Conservation (phyloP, 208 protist genomes). For the Trypanosoma mega region DNA sequence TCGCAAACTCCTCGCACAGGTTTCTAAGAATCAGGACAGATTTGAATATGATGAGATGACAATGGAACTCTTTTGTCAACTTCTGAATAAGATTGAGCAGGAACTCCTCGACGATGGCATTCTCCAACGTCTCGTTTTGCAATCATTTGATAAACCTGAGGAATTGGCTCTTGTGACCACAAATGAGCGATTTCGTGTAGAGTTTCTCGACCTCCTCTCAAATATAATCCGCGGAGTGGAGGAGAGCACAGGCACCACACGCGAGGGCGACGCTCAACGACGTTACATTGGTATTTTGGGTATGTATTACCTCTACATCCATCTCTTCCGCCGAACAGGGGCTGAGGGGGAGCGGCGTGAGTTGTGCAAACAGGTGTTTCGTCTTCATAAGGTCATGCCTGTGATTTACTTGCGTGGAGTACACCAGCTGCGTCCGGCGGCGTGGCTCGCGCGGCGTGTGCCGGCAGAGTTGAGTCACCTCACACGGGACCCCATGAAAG, state of each 20-base stretch:
- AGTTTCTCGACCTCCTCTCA: slow-evolving; percentile 50
- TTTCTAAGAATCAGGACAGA: slow-evolving; percentile 32
- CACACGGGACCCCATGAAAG: slow-evolving; percentile 32
- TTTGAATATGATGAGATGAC: slow-evolving; percentile 47
- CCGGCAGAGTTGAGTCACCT: slow-evolving; percentile 19
- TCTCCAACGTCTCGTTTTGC: slow-evolving; percentile 51
- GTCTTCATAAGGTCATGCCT: slow-evolving; percentile 39
- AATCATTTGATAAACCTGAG: slow-evolving; percentile 54
- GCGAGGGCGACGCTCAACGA: slow-evolving; percentile 39
- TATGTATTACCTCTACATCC: slow-evolving; percentile 61
- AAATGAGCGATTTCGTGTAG: slow-evolving; percentile 58
- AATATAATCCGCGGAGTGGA: slow-evolving; percentile 26
- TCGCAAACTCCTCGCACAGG: slow-evolving; percentile 58
- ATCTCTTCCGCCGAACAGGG: slow-evolving; percentile 34
- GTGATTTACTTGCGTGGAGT: slow-evolving; percentile 39
- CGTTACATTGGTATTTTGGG: slow-evolving; percentile 65
- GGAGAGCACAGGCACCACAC: slow-evolving; percentile 23
- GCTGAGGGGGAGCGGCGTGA: neutral
- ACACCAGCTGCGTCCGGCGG: slow-evolving; percentile 18
- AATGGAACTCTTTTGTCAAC: slow-evolving; percentile 47
- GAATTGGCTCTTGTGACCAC: slow-evolving; percentile 27
- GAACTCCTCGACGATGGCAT: slow-evolving; percentile 75
- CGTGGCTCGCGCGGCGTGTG: slow-evolving; percentile 34
- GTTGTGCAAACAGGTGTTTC: slow-evolving; percentile 39
- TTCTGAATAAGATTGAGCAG: slow-evolving; percentile 55